phyloP scores from a whole-genome alignment of 768 basidiomycete species.

The Boletus fagicola region DNA sequence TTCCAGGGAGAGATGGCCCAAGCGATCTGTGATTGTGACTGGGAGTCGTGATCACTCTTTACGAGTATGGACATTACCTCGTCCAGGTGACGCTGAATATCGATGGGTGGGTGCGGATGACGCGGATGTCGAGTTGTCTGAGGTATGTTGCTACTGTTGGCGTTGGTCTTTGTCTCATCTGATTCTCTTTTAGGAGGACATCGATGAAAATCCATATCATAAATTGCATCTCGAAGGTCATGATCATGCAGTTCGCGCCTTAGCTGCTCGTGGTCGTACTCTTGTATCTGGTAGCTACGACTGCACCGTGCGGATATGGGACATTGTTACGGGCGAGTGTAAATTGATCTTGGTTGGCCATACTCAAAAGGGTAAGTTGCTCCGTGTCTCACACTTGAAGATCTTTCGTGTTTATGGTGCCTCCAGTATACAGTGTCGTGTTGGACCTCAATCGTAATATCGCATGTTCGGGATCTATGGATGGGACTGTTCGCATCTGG shows the following conservation, averaged over 20 bases:
- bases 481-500: slow-evolving; percentile 96
- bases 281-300: slow-evolving; percentile 97
- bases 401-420: slow-evolving; percentile 8
- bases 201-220: slow-evolving; percentile 85
- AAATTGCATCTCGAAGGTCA: slow-evolving; percentile 83
- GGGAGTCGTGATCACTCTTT: slow-evolving; percentile 68
- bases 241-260: slow-evolving; percentile 84
- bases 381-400: slow-evolving; percentile 6
- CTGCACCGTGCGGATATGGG: slow-evolving; percentile 93
- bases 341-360: slow-evolving; percentile 83
- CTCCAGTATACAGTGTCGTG: slow-evolving; percentile 89
- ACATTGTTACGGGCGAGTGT: slow-evolving; percentile 79
- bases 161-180: slow-evolving; percentile 2
- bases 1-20: slow-evolving; percentile 69
- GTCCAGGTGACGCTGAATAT: slow-evolving; percentile 73
- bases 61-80: slow-evolving; percentile 65
- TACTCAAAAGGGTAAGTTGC: slow-evolving; percentile 76
- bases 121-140: slow-evolving; percentile 56
- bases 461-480: slow-evolving; percentile 97
- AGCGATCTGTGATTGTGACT: slow-evolving; percentile 69
- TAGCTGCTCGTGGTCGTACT: slow-evolving; percentile 87
- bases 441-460: slow-evolving; percentile 83
- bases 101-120: slow-evolving; percentile 63
- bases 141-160: slow-evolving; percentile 31
- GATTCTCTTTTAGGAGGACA: slow-evolving; percentile 50